These are phyloP conservation scores for Phytopythium sindhum DNA, from an alignment of 352 stramenopile species.

Conservation along the genomic window DNA sequence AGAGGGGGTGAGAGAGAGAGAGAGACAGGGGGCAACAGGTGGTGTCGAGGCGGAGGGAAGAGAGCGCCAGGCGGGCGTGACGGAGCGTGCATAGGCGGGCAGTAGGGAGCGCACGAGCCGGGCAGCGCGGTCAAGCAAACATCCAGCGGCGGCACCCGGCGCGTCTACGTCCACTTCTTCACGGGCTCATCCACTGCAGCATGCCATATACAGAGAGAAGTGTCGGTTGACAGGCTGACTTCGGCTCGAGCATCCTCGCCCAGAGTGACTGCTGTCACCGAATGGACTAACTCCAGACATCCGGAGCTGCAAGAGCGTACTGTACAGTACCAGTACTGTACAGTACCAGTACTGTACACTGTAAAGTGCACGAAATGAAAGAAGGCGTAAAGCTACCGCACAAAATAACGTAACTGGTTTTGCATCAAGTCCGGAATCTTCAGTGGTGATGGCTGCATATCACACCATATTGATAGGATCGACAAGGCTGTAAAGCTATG, in stretches of 20 bases:
- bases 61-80: not conserved
- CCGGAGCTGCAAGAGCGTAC: not conserved
- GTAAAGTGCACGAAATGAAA: no score
- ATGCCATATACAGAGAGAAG: not conserved
- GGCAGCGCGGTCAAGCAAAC: not conserved
- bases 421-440: no score
- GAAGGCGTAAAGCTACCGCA: no score
- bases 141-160: constrained; percentile 2
- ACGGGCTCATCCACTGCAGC: not conserved
- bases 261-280: not conserved
- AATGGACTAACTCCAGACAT: not conserved
- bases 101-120: not conserved
- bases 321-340: not conserved
- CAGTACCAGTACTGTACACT: not conserved
- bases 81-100: not conserved
- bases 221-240: not conserved
- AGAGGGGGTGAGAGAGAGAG: not conserved
- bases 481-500: no score
- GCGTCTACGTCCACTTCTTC: not conserved
- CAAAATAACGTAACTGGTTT: no score
- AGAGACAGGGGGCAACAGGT: not conserved
- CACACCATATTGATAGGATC: no score
- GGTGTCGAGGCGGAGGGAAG: not conserved
- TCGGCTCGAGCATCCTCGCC: not conserved
- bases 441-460: no score